phyloP scores from a whole-genome alignment of 352 stramenopile species.

The Phytophthora litchii region DNA sequence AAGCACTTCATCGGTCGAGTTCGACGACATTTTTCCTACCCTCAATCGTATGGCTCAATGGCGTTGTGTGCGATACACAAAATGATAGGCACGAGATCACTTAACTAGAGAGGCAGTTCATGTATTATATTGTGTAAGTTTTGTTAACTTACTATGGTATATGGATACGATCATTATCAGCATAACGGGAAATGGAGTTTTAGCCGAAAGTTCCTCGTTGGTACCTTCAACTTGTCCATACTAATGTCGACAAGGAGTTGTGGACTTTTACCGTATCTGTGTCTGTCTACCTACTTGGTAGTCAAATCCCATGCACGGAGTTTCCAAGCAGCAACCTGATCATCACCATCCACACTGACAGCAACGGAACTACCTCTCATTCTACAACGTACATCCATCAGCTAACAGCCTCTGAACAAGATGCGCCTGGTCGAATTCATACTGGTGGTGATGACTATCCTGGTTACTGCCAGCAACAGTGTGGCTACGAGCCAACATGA shows the following conservation, averaged over 20 bases:
- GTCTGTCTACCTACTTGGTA: slow-evolving; percentile 2
- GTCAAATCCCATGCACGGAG: slow-evolving; percentile 14
- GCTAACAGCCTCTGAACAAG: not conserved
- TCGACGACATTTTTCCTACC: slow-evolving; percentile 16
- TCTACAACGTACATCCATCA: slow-evolving; percentile 6
- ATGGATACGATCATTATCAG: too few relatives aligned
- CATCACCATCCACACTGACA: not conserved
- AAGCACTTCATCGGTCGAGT: slow-evolving; percentile 46
- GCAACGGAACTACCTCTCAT: not conserved
- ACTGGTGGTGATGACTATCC: not conserved
- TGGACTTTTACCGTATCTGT: too few relatives aligned
- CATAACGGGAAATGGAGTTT: too few relatives aligned
- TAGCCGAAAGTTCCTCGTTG: too few relatives aligned
- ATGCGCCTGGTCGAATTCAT: slow-evolving; percentile 15
- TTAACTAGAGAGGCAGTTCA: too few relatives aligned
- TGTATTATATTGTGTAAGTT: too few relatives aligned
- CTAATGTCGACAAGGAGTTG: too few relatives aligned
- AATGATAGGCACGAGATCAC: not conserved
- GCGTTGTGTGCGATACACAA: slow-evolving; percentile 5
- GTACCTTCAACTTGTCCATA: too few relatives aligned
- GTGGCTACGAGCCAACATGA: not conserved
- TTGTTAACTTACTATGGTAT: too few relatives aligned
- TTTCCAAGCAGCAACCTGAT: slow-evolving; percentile 10
- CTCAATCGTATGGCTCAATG: not conserved
- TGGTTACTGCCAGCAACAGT: slow-evolving; percentile 1